These are phyloP conservation scores for Brassica cretica DNA, from an alignment of 345 rosid genomes.

Conservation along the genomic window DNA sequence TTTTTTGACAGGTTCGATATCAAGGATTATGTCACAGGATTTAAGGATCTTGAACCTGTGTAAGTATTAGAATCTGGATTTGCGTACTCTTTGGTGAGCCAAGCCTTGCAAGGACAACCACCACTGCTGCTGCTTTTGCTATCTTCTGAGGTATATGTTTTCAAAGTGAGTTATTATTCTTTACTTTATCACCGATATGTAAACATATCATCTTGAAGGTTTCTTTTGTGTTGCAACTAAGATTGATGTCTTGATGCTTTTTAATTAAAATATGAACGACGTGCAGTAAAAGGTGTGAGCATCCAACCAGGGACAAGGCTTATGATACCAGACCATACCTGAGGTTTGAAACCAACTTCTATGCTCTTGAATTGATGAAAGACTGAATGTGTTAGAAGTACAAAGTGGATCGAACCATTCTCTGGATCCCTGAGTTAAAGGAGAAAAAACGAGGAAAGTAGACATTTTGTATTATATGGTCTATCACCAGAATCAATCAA, in stretches of 20 bases:
- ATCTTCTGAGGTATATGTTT: slow-evolving; percentile 74
- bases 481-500: too few relatives aligned
- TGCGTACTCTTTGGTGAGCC: too few relatives aligned
- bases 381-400: neutral
- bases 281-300: slow-evolving; percentile 81
- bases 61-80: too few relatives aligned
- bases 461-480: neutral
- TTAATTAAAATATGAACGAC: slow-evolving; percentile 20
- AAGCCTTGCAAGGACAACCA: slow-evolving; percentile 43
- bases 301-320: slow-evolving; percentile 98
- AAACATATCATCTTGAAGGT: slow-evolving; percentile 8
- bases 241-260: neutral
- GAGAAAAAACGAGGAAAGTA: slow-evolving; percentile 37
- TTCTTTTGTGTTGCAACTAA: slow-evolving; percentile 15
- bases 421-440: slow-evolving; percentile 57
- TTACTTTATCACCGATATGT: slow-evolving; percentile 3
- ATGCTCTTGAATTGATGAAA: neutral
- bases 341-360: slow-evolving; percentile 49
- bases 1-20: too few relatives aligned
- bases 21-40: too few relatives aligned
- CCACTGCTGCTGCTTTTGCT: slow-evolving; percentile 68
- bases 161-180: slow-evolving; percentile 49
- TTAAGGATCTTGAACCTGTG: too few relatives aligned
- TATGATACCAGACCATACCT: slow-evolving; percentile 71
- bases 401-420: neutral